Conservation (phyloP, 495 filamentous ascomycete genomes). For the Talaromyces stipitatus region DNA sequence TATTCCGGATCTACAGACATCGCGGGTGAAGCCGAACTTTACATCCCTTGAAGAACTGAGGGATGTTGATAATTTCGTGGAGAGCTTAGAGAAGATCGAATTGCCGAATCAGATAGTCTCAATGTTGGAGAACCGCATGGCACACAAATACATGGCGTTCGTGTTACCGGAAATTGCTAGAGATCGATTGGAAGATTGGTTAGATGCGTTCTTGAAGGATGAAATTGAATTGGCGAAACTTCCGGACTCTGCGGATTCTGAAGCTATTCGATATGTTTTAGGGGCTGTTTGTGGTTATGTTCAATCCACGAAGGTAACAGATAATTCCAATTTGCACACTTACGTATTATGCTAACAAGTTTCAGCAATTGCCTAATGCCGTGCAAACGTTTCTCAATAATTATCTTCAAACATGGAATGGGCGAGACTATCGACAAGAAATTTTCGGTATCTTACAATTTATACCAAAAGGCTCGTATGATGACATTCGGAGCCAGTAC, state of each 20-base stretch:
- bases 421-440: slow-evolving; percentile 46
- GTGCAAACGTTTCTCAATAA: slow-evolving; percentile 54
- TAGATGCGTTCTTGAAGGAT: slow-evolving; percentile 53
- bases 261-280: slow-evolving; percentile 42
- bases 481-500: slow-evolving; percentile 37
- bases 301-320: slow-evolving; percentile 53
- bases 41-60: slow-evolving; percentile 71
- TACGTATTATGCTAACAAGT: slow-evolving; percentile 11
- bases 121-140: slow-evolving; percentile 62
- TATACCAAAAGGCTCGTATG: slow-evolving; percentile 51
- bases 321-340: background rate
- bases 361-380: slow-evolving; percentile 52
- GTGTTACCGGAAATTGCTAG: slow-evolving; percentile 49
- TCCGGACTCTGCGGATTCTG: slow-evolving; percentile 38
- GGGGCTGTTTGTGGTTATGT: slow-evolving; percentile 52
- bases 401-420: slow-evolving; percentile 64
- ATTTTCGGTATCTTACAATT: slow-evolving; percentile 61
- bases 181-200: slow-evolving; percentile 58
- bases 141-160: slow-evolving; percentile 68
- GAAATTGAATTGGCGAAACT: slow-evolving; percentile 45
- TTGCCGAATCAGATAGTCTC: slow-evolving; percentile 76
- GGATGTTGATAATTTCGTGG: slow-evolving; percentile 61
- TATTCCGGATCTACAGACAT: slow-evolving; percentile 68
- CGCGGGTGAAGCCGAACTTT: slow-evolving; percentile 43
- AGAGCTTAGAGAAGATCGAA: slow-evolving; percentile 71